Conservation (phyloP, 2,329 filamentous ascomycete species). For the Alternaria sp. region DNA sequence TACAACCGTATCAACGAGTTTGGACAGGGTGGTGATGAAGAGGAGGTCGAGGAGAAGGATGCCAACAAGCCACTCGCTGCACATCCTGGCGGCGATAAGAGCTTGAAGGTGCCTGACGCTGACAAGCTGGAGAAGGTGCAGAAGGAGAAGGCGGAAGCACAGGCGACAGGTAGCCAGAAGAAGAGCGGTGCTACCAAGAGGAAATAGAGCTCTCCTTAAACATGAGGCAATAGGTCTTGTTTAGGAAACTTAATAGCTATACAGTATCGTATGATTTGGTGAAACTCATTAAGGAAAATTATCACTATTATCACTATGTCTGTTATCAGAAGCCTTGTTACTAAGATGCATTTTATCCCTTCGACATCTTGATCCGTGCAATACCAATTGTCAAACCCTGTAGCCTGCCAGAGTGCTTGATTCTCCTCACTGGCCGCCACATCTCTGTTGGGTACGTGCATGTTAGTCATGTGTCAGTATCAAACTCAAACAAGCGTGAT, state of each 20-base stretch:
- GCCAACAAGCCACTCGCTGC: constrained; percentile 52
- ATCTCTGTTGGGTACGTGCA: background rate
- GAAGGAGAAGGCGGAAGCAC: constrained; percentile 24
- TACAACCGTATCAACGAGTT: constrained; percentile 96
- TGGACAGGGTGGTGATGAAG: constrained; percentile 95
- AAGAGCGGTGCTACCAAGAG: constrained; percentile 43
- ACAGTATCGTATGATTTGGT: background rate
- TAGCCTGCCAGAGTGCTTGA: background rate
- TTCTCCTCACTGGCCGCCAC: background rate
- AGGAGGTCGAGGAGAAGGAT: constrained; percentile 64
- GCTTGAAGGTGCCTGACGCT: constrained; percentile 34
- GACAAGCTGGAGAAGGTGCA: constrained; percentile 26
- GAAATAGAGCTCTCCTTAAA: constrained; percentile 27
- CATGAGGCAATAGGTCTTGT: background rate
- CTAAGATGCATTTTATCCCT: too few relatives aligned
- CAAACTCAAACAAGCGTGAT: background rate
- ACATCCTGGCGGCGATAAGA: constrained; percentile 43
- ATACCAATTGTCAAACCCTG: background rate
- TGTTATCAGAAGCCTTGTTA: too few relatives aligned
- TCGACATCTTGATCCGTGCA: background rate
- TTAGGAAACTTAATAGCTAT: background rate
- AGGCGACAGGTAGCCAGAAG: constrained; percentile 38
- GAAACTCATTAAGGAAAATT: background rate
- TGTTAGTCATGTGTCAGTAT: background rate
- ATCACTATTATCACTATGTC: background rate